Base-by-base conservation (phyloP, 441 rosid species). In the Pelargonium citronellum region DNA sequence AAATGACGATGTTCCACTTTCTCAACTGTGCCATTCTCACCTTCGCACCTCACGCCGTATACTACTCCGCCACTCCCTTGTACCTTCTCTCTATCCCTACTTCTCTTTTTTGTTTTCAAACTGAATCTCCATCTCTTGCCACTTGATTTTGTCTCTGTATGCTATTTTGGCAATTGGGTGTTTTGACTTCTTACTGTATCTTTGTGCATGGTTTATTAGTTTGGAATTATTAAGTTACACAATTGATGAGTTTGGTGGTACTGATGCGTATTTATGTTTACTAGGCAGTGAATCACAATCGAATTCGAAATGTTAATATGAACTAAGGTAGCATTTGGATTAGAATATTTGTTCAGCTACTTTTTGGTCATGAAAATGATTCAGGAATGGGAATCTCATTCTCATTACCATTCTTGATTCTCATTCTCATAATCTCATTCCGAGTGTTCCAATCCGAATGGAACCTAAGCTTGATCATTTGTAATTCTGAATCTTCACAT, bases 11-110 rank as follows among this genome's bases (percentile, higher is more conserved):
- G 67, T 93, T 93, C 69, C 98, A 93, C 82, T 93, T 93, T 86
- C 91, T 93, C 89, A 93, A 93, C 86, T 91, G 98, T 68, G 97
- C 98, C 34, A 93, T 93, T 80, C 92, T 93, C 77, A 91, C 98
- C 37, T 93, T 91, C 73, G 98, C 95, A 7, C 98, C 98, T 74
- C 97, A 93, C 81, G 98, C 98, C 78, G 96, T 93, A 71, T 93
- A 93, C 83, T 91, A 91, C 89, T 93, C 98, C 69, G 97, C 97
- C 64, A 91, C 97, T 69, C 98, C 98, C 0, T 71, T 91, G 98
- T 93, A 83, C 22, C 67, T 39, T 43, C 58, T 30, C 30, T 27
- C 30, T 27, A 27, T 27, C 30, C 7, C 57, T 51, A 15, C 19
- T 6, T 5, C 16, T 53, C 60, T 19, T 7, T 8, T 27, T 27